Conservation (phyloP, 176 grass and related monocot species). For the Zoysia pacifica region DNA sequence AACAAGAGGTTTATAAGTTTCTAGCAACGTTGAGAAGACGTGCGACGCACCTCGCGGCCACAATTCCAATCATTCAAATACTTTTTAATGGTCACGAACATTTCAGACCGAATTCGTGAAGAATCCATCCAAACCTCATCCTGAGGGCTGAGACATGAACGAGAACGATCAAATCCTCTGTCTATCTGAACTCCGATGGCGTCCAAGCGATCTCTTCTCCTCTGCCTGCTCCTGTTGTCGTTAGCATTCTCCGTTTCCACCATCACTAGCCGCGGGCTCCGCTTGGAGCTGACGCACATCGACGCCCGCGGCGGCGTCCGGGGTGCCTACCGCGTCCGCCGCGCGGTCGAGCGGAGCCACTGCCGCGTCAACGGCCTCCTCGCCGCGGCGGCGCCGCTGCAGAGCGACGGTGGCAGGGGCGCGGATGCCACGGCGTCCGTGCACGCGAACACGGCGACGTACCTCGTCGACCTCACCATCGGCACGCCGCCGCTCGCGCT, state of each 20-base stretch:
- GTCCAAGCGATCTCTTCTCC: slow-evolving; percentile 8
- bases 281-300: slow-evolving; percentile 45
- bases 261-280: slow-evolving; percentile 18
- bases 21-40: background rate
- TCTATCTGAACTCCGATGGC: slow-evolving; percentile 13
- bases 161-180: background rate
- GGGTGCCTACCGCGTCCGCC: slow-evolving; percentile 44
- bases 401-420: background rate
- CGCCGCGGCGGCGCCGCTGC: background rate
- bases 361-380: slow-evolving; percentile 41
- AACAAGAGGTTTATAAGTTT: no score
- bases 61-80: slow-evolving; percentile 1
- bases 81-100: background rate
- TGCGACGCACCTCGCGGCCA: slow-evolving; percentile 1
- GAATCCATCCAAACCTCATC: background rate
- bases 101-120: background rate
- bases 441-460: slow-evolving; percentile 57
- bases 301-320: slow-evolving; percentile 36
- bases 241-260: slow-evolving; percentile 14
- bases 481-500: slow-evolving; percentile 52
- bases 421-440: background rate
- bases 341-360: slow-evolving; percentile 46
- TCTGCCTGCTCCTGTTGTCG: slow-evolving; percentile 32
- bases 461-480: slow-evolving; percentile 63
- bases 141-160: background rate